Evolutionary conservation across 805 yeast genomes (phyloP).

Genomic region (Tetrapisispora nanseiensis): DNA sequence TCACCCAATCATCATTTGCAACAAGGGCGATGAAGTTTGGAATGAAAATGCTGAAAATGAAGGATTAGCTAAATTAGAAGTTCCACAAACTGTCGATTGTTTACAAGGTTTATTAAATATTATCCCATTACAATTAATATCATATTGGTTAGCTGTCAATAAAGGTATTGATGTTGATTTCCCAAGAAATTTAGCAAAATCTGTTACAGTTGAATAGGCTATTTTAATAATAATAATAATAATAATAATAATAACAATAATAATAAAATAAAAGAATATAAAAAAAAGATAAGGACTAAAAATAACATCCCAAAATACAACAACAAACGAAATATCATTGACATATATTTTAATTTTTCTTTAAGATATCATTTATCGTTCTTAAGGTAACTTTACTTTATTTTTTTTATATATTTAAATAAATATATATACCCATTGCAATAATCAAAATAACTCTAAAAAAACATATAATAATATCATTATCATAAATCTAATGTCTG

Average conservation of each 20-base stretch:
- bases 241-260: neutral
- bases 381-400: too few species aligned
- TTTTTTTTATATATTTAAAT: too few species aligned
- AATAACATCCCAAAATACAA: too few species aligned
- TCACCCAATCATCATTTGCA: constrained; percentile 86
- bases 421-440: too few species aligned
- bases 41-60: constrained; percentile 31
- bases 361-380: too few species aligned
- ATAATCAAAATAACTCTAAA: too few species aligned
- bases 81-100: constrained; percentile 94
- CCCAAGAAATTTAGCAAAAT: constrained; percentile 97
- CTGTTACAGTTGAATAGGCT: constrained; percentile 85
- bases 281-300: too few species aligned
- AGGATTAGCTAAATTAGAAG: constrained; percentile 67
- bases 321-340: too few species aligned
- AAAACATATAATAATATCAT: too few species aligned
- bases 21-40: constrained; percentile 64
- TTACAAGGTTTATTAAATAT: constrained; percentile 93
- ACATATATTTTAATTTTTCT: too few species aligned
- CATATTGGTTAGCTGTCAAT: constrained; percentile 92
- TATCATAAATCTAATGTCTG: too few species aligned
- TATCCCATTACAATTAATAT: constrained; percentile 88
- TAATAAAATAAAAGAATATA: neutral
- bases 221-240: neutral
- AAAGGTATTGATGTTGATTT: constrained; percentile 96